Conservation (phyloP, 2,329 filamentous ascomycete genomes). For the Celoporthe dispersa region DNA sequence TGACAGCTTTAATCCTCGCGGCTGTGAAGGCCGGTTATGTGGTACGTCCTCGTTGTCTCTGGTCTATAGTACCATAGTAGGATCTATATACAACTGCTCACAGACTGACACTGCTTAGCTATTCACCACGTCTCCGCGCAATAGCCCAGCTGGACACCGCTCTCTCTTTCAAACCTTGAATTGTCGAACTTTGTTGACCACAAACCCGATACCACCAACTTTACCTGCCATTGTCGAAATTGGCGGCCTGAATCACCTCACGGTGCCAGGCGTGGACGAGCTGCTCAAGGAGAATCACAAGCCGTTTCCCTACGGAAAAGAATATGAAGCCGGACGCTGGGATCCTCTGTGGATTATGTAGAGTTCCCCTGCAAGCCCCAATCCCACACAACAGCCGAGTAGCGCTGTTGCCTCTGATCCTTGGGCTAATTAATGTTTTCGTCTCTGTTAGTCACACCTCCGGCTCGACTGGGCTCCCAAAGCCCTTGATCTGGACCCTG, state of each 20-base stretch:
- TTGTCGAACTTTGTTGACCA: slow-evolving; percentile 39
- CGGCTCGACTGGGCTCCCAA: slow-evolving; percentile 39
- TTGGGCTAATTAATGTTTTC: too few species aligned
- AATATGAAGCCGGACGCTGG: too few species aligned
- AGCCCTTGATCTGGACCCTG: slow-evolving; percentile 38
- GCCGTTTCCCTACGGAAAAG: too few species aligned
- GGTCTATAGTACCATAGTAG: too few species aligned
- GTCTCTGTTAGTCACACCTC: slow-evolving; percentile 36
- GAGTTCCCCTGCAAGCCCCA: too few species aligned
- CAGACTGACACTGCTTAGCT: slow-evolving; percentile 21
- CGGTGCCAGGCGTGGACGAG: slow-evolving; percentile 37
- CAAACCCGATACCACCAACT: slow-evolving; percentile 34
- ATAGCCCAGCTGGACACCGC: slow-evolving; percentile 41
- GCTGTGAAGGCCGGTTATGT: slow-evolving; percentile 43
- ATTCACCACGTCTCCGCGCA: slow-evolving; percentile 44
- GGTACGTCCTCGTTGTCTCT: too few species aligned
- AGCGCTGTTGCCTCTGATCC: too few species aligned
- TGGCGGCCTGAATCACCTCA: slow-evolving; percentile 31
- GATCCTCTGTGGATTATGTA: slow-evolving; percentile 35
- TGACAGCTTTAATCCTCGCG: slow-evolving; percentile 42
- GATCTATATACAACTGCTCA: too few species aligned
- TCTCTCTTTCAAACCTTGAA: slow-evolving; percentile 37
- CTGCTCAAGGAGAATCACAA: slow-evolving; percentile 35
- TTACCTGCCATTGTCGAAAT: slow-evolving; percentile 34
- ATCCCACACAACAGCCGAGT: too few species aligned